phyloP scores from a whole-genome alignment of 208 protist species.

The Trypanosoma theileri region DNA sequence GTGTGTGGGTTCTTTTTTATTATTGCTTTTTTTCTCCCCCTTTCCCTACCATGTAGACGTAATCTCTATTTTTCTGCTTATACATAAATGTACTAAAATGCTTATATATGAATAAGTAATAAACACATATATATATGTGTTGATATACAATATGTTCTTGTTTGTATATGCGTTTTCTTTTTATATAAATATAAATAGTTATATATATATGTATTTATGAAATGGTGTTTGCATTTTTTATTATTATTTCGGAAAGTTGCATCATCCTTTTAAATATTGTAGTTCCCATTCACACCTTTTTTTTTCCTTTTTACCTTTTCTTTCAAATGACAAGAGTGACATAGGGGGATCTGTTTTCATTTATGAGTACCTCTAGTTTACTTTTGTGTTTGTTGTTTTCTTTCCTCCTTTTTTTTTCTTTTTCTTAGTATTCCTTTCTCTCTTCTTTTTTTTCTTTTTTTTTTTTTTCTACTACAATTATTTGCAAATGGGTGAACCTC shows the following conservation, averaged over 20 bases:
- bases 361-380: conserved; percentile 24
- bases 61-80: not conserved
- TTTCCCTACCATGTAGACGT: not conserved
- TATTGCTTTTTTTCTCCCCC: conserved; percentile 3
- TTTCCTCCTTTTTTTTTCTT: not conserved
- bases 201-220: too few species aligned
- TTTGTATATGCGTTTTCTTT: too few species aligned
- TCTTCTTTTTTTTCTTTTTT: not conserved
- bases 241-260: too few species aligned
- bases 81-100: not conserved
- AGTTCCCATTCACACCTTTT: conserved; percentile 2
- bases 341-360: not conserved
- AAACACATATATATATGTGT: conserved; percentile 20
- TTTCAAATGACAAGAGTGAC: not conserved
- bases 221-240: too few species aligned
- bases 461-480: too few species aligned
- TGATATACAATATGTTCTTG: conserved; percentile 3
- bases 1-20: not conserved
- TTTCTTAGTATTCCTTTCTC: not conserved
- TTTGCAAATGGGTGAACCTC: too few species aligned
- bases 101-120: not conserved
- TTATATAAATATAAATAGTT: too few species aligned
- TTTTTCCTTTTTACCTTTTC: conserved; percentile 16
- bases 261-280: too few species aligned
- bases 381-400: not conserved